Evolutionary conservation across 106 monocot species (phyloP).

Genomic region (Xerophyta viscosa): DNA sequence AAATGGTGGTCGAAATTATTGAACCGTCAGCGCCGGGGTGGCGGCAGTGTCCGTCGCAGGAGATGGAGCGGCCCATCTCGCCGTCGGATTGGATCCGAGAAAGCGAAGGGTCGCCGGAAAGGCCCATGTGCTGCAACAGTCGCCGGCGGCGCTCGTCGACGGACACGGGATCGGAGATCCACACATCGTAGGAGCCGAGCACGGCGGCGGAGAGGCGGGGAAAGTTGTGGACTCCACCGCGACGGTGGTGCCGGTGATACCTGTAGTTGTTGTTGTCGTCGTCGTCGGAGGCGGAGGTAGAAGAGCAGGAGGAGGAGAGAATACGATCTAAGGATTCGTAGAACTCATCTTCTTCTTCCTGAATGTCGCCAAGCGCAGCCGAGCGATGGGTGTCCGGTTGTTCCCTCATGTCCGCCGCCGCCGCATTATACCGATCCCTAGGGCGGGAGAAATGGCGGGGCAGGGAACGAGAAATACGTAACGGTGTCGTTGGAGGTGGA

Average conservation of each 20-base stretch:
- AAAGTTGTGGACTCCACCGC: not conserved
- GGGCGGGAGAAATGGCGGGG: too few species aligned
- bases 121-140: conserved; percentile 65
- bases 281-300: conserved; percentile 59
- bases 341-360: conserved; percentile 52
- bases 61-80: conserved; percentile 33
- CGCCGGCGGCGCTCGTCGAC: conserved; percentile 77
- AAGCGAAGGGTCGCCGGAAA: conserved; percentile 42
- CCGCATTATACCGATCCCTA: too few species aligned
- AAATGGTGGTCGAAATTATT: conserved; percentile 2
- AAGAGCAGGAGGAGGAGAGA: conserved; percentile 80
- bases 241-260: conserved; percentile 4
- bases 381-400: too few species aligned
- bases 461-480: too few species aligned
- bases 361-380: conserved; percentile 6
- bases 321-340: conserved; percentile 79
- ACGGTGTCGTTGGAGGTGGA: too few species aligned
- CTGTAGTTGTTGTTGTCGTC: conserved; percentile 20
- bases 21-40: not conserved
- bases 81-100: conserved; percentile 6
- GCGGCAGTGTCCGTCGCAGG: conserved; percentile 15
- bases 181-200: conserved; percentile 44
- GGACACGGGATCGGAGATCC: conserved; percentile 62
- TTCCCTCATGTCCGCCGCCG: too few species aligned
- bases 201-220: conserved; percentile 9